phyloP scores from a whole-genome alignment of 1,284 basidiomycete genomes.

The Ceratobasidium sp. region DNA sequence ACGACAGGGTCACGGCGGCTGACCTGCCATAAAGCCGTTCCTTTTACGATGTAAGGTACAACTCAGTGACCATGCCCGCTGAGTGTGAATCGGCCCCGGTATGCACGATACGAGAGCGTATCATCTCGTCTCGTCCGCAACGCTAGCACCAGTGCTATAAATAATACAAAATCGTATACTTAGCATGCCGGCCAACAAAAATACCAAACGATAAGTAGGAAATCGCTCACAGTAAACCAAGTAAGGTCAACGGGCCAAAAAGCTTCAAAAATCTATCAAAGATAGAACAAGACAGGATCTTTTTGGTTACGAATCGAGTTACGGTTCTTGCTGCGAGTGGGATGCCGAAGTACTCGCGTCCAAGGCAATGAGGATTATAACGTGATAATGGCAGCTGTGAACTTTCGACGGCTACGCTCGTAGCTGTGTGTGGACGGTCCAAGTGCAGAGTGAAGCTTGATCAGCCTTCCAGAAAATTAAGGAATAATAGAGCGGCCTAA shows the following conservation, averaged over 20 bases:
- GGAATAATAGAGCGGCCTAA: slow-evolving; percentile 83
- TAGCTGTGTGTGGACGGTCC: slow-evolving; percentile 76
- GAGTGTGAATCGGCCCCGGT: no score
- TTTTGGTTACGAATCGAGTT: slow-evolving; percentile 73
- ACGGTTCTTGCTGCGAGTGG: slow-evolving; percentile 75
- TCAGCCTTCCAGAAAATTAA: slow-evolving; percentile 75
- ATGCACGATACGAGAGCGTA: no score
- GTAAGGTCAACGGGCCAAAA: slow-evolving; percentile 78
- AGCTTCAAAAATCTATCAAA: slow-evolving; percentile 76
- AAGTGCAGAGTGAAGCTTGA: slow-evolving; percentile 62
- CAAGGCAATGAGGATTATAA: background rate
- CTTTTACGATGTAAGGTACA: no score
- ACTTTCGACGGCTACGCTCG: slow-evolving; percentile 72
- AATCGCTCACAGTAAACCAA: slow-evolving; percentile 72
- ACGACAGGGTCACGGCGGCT: no score
- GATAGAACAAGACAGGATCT: slow-evolving; percentile 61
- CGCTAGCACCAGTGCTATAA: no score
- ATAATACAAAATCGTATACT: no score
- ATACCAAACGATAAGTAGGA: no score
- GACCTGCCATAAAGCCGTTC: no score
- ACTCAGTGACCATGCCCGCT: no score
- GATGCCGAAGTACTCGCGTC: slow-evolving; percentile 75
- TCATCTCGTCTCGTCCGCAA: no score
- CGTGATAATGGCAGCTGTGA: slow-evolving; percentile 37
- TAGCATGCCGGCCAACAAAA: no score